Percentiles rank a stretch among this genome's conserved stretches.
phyloP scores from a whole-genome alignment of 129 eudicot species.

The Apium graveolens region DNA sequence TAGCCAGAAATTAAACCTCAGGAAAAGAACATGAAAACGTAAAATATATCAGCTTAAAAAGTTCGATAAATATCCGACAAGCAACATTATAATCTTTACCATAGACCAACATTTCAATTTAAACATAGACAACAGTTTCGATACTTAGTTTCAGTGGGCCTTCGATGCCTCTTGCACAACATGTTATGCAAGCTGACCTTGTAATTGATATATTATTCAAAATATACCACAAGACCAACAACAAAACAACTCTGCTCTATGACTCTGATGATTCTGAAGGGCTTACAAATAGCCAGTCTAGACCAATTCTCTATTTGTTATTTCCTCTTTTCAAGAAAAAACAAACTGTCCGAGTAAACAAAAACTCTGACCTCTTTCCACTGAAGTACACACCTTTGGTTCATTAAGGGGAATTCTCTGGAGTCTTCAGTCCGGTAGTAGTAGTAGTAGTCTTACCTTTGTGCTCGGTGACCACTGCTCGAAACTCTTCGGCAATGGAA shows the following conservation, averaged over 20 bases:
- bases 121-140: neutral
- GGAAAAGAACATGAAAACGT: neutral
- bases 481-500: slow-evolving; percentile 57
- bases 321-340: neutral
- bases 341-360: neutral
- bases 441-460: slow-evolving; percentile 32
- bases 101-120: neutral
- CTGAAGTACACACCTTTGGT: slow-evolving; percentile 11
- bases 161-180: neutral
- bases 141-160: neutral
- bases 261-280: slow-evolving; percentile 4
- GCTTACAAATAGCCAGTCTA: slow-evolving; percentile 5
- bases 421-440: slow-evolving; percentile 44
- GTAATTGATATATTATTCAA: neutral
- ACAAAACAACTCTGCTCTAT: slow-evolving; percentile 9
- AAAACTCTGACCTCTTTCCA: neutral
- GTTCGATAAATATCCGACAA: neutral
- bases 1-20: neutral
- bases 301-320: neutral
- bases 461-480: slow-evolving; percentile 45
- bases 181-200: neutral
- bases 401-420: slow-evolving; percentile 71
- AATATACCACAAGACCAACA: slow-evolving; percentile 8
- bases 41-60: neutral
- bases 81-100: neutral